Conservation (phyloP, 805 yeast genomes). For the Myxozyma mucilagina region DNA sequence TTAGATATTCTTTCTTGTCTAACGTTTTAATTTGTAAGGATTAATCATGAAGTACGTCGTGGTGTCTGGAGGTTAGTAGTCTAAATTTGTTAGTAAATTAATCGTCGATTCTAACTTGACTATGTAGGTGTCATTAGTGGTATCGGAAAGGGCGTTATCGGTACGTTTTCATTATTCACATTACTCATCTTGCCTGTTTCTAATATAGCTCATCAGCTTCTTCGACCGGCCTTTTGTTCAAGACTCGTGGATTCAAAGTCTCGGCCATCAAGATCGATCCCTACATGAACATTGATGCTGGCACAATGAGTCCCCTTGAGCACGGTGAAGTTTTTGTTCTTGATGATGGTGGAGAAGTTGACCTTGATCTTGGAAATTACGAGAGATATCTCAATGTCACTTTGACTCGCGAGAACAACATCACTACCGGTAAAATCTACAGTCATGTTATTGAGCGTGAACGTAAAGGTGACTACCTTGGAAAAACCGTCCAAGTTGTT, state of each 20-base stretch:
- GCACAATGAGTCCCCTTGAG: slow-evolving; percentile 98
- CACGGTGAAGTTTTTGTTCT: slow-evolving; percentile 98
- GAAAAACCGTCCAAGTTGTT: slow-evolving; percentile 99
- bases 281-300: slow-evolving; percentile 98
- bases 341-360: slow-evolving; percentile 99
- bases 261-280: slow-evolving; percentile 99
- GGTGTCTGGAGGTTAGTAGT: slow-evolving; percentile 76
- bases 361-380: slow-evolving; percentile 95
- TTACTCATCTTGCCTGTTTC: not conserved
- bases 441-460: slow-evolving; percentile 91
- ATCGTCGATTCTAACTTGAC: not conserved
- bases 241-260: slow-evolving; percentile 90
- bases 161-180: slow-evolving; percentile 5
- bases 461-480: slow-evolving; percentile 94
- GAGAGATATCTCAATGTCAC: slow-evolving; percentile 95
- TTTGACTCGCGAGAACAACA: slow-evolving; percentile 89
- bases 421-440: slow-evolving; percentile 97
- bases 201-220: slow-evolving; percentile 58
- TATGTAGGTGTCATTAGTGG: slow-evolving; percentile 88
- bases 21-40: not conserved
- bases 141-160: slow-evolving; percentile 93
- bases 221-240: slow-evolving; percentile 91
- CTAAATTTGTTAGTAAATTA: not conserved
- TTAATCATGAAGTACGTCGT: slow-evolving; percentile 93
- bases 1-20: too few species aligned